Conservation (phyloP, 2,329 filamentous ascomycete genomes). For the Graphilbum sp. region DNA sequence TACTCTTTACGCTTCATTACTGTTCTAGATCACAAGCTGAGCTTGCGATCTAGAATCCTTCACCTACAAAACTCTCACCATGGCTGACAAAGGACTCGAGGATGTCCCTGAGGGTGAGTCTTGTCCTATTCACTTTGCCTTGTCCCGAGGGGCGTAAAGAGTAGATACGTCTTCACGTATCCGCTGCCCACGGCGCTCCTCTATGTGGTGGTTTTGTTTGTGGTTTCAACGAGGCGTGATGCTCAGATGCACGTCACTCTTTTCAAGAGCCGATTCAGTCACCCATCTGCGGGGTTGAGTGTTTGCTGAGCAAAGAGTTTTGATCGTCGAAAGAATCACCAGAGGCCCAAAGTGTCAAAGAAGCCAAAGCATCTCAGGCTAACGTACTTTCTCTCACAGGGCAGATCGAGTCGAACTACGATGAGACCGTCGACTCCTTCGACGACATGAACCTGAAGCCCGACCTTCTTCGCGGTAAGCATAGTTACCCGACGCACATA, state of each 20-base stretch:
- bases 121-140: not conserved
- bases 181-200: constrained; percentile 6
- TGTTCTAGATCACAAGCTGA: constrained; percentile 55
- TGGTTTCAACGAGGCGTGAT: too few relatives aligned
- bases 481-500: not conserved
- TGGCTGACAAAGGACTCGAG: constrained; percentile 99
- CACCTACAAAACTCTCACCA: constrained; percentile 57
- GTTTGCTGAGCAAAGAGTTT: too few relatives aligned
- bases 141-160: too few relatives aligned
- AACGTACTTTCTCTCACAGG: constrained; percentile 39
- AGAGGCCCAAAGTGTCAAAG: too few relatives aligned
- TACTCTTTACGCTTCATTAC: constrained; percentile 8
- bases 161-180: too few relatives aligned
- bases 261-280: too few relatives aligned
- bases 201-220: too few relatives aligned
- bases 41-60: constrained; percentile 60
- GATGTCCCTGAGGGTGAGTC: constrained; percentile 87
- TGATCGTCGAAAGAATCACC: too few relatives aligned
- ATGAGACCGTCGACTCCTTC: constrained; percentile 98
- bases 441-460: constrained; percentile 95
- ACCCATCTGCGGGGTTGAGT: too few relatives aligned
- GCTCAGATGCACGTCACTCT: too few relatives aligned
- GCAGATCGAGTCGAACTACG: constrained; percentile 99
- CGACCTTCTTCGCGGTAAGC: constrained; percentile 83
- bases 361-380: too few relatives aligned